Base-by-base conservation (phyloP, 75 land plant species). In the Pinus taeda region DNA sequence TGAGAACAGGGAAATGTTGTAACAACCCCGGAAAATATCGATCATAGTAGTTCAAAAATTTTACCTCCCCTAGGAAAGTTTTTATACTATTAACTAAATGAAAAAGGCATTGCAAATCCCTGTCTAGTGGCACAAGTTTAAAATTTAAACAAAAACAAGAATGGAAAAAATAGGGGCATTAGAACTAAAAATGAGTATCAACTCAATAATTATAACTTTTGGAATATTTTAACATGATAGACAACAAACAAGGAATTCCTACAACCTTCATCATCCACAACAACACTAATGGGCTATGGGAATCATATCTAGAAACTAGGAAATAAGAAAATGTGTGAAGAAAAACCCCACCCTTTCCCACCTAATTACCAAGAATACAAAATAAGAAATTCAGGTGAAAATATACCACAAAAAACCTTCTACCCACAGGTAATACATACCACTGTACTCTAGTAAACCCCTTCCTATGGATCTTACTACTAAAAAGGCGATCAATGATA, bases 21-120 rank as follows among this genome's bases (percentile, higher is more conserved):
- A 77, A 83, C 59, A 93, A 64, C 53, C 62, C 17, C n/a, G 99
- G 99, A 74, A 97, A 97, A 80, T 97, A 98, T 71, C 98, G 96
- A 72, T 84, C 59, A 81, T 97, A 97, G 78, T 93, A 88, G 77
- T 97, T 98, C 15, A 93, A 78, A 84, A 91, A 95, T 77, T 81
- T 83, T 69, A 56, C 62, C 79, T 93, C 93, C 29, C 83, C 81
- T 69, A 91, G 60, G 73, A 86, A 82, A 42, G 82, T 66, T 67
- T 95, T 93, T 57, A 94, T 70, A 55, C 81, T 70, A 37, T 88
- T 84, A 22, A 97, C 76, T 9, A 93, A 78, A 71, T 63, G 45
- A 37, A 82, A 90, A 76, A 97, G 87, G 55, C 81, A 82, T 30
- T 75, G 73, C 76, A 91, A 76, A 66, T 97, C 95, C 83, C 98